Conservation (phyloP, 257 asterid species). For the Solanum clarkiae region DNA sequence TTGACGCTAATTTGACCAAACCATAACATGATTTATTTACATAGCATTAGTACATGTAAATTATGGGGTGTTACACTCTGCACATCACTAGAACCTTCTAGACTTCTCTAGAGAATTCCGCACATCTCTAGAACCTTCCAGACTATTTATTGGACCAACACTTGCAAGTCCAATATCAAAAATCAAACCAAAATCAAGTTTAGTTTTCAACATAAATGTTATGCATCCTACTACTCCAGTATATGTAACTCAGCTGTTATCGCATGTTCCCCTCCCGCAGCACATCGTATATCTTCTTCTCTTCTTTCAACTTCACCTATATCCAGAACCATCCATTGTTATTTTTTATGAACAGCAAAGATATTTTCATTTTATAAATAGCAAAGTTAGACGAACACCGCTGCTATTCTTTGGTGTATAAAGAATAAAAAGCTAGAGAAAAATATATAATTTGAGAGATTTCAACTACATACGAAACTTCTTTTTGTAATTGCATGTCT, state of each 20-base stretch:
- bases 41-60: no score
- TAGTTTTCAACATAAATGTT: no score
- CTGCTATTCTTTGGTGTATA: not conserved
- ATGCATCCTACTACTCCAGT: not conserved
- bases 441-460: not conserved
- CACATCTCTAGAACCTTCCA: no score
- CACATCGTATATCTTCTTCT: constrained; percentile 67
- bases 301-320: constrained; percentile 63
- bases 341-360: not conserved
- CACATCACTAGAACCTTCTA: no score
- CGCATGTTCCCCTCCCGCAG: constrained; percentile 91
- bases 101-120: no score
- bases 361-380: not conserved
- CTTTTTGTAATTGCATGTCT: not conserved
- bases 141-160: no score
- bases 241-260: constrained; percentile 7
- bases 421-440: not conserved
- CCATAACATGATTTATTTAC: no score
- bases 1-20: no score
- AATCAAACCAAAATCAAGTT: no score
- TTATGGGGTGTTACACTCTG: no score
- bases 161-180: no score
- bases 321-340: not conserved
- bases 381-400: not conserved
- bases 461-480: not conserved